Base-by-base conservation (phyloP, 2,329 filamentous ascomycete genomes). In the Aspergillus sp. region DNA sequence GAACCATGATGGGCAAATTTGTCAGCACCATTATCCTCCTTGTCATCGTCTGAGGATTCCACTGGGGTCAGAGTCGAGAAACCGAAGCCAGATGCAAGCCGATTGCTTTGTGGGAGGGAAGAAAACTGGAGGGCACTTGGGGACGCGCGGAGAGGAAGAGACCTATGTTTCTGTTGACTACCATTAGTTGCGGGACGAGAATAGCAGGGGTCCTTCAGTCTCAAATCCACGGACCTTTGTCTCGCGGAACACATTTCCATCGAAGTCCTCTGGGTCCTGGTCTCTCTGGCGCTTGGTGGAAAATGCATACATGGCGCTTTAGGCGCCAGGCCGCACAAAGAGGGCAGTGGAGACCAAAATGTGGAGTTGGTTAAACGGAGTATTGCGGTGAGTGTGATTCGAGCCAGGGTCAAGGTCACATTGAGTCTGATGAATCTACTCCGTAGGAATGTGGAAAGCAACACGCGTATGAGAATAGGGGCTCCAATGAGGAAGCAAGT, bases 231-330 rank as follows among this genome's bases (percentile, higher is more conserved):
- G 7, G 59, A 73, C 72, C 70, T 74, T 74, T 19, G 55, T 66
- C 47, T 66, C 70, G 55, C 60, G 68, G 25, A 56, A 25, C n/a
- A 48, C 45, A 32, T 51, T 54, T n/a, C 90, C n/a, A 74, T 84
- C 62, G 86, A 90, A 73, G 81, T 89, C 64, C 85, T 90, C 72
- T 79, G 87, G 67, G 84, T 78, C 62, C 74, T 89, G 41, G 10
- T 70, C 70, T 57, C 72, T 67, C 41, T 53, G 68, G 41, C 72
- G 70, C 58, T 74, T 74, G 32, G 58, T 52, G 17, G 66, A 55
- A 48, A 63, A 61, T 25, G 55, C 55, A 48, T 67, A 68, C 72
- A 74, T 73, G 47, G 36, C 36, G 49, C 28, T 49, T 23, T 53
- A 38, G 15, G 30, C 32, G 43, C 49, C 50, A 28, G 28, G 30